Evolutionary conservation across 352 stramenopile species (phyloP).

Genomic region (Phytophthora sansomeana): DNA sequence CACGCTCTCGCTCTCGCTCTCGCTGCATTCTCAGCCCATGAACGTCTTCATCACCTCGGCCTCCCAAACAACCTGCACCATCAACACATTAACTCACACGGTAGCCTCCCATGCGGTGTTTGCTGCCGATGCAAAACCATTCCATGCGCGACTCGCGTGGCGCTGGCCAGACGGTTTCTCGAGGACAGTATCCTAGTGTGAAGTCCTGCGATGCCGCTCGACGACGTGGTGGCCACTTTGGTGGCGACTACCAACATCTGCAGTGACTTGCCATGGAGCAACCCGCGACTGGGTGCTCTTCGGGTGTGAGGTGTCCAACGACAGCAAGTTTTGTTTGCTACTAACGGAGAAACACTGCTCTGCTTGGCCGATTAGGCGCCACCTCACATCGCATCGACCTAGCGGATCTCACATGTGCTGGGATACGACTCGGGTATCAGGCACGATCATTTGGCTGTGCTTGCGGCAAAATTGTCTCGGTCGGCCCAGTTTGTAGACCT

Average conservation of each 20-base stretch:
- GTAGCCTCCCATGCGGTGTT: neutral
- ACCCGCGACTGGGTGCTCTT: neutral
- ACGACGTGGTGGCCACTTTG: neutral
- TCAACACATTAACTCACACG: neutral
- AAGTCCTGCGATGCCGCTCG: neutral
- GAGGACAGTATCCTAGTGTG: neutral
- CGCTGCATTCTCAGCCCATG: no score
- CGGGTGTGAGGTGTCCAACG: conserved; percentile 13
- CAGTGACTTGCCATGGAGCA: conserved; percentile 9
- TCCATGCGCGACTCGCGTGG: neutral
- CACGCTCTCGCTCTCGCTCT: neutral
- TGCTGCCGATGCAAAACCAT: neutral
- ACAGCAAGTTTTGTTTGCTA: conserved; percentile 19
- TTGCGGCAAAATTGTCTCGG: neutral
- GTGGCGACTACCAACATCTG: neutral
- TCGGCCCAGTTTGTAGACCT: no score
- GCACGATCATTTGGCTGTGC: neutral
- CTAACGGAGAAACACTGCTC: neutral
- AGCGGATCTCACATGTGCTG: conserved; percentile 16
- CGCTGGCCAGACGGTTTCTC: neutral
- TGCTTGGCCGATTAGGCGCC: neutral
- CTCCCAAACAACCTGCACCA: no score
- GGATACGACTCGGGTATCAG: conserved; percentile 25
- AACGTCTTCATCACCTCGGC: no score
- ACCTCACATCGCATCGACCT: neutral